These are phyloP conservation scores for Rhodotorula sp. DNA, from an alignment of 1,284 basidiomycete species.

Conservation along the genomic window DNA sequence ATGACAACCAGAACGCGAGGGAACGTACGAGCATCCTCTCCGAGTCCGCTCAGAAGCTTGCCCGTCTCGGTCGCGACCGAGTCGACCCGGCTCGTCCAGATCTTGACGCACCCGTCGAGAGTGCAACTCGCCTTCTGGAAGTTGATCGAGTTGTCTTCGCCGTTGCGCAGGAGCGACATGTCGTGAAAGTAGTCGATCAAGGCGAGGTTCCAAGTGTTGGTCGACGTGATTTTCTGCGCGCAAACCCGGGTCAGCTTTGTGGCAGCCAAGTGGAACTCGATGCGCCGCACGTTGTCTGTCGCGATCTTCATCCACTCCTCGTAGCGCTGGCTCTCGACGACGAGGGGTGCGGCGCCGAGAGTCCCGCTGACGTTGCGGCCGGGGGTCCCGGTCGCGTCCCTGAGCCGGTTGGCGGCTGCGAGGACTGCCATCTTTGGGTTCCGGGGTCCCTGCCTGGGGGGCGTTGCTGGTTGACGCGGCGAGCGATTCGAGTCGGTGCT, in stretches of 20 bases:
- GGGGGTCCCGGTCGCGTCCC: not conserved
- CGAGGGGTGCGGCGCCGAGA: constrained; percentile 18
- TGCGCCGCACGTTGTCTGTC: constrained; percentile 86
- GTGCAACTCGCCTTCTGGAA: constrained; percentile 98
- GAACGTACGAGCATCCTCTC: constrained; percentile 53
- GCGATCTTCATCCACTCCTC: constrained; percentile 99
- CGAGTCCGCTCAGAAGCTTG: constrained; percentile 88
- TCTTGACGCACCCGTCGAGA: constrained; percentile 98
- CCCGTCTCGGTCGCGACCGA: constrained; percentile 96
- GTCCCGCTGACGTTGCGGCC: not conserved
- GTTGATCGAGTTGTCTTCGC: constrained; percentile 83
- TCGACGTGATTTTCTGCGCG: constrained; percentile 92
- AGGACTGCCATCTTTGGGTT: constrained; percentile 29
- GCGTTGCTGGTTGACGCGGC: constrained; percentile 8
- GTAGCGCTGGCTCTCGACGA: constrained; percentile 41
- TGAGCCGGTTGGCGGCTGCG: constrained; percentile 26
- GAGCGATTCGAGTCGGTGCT: not conserved
- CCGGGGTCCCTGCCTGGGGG: not conserved
- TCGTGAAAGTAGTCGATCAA: constrained; percentile 99
- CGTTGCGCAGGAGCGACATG: constrained; percentile 92
- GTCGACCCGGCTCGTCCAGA: constrained; percentile 98
- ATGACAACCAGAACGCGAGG: not conserved
- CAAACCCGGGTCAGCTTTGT: not conserved
- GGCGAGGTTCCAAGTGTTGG: constrained; percentile 97
- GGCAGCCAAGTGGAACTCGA: not conserved